Evolutionary conservation across 257 asterid species (phyloP), one percentile per base, ranked within the genome.

Genomic region (Osmanthus fragrans): DNA sequence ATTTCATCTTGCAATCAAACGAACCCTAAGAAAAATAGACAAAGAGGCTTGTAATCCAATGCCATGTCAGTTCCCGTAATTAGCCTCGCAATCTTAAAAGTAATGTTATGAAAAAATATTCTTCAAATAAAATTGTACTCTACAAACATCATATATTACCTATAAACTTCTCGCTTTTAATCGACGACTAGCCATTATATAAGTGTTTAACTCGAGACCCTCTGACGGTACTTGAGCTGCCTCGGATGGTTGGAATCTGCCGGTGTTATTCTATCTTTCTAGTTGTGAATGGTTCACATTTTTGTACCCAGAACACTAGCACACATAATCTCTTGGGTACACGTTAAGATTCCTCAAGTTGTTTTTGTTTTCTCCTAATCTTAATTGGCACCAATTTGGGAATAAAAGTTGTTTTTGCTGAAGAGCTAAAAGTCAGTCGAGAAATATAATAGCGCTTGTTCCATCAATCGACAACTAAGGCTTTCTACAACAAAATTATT

Each of bases 1-100:
- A n/a, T n/a, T n/a, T n/a, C n/a, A n/a, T n/a, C n/a, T n/a, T n/a
- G n/a, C n/a, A n/a, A n/a, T n/a, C n/a, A n/a, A n/a, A n/a, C n/a
- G n/a, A n/a, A n/a, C n/a, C n/a, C 6, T 27, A 39, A 72, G 37
- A 72, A 4, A 39, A 42, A 58, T 7, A 51, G 5, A 70, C 1
- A 32, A 56, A 69, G 70, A 68, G 81, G 80, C 80, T 80, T 81
- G 73, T 63, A 64, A 40, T 33, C 79, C 86, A 37, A 87, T 71
- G 85, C 63, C 70, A 76, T 73, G 81, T 75, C 76, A 73, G 68
- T 70, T 77, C 16, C 69, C 45, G 49, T 47, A 80, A 39, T 33
- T 19, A 30, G 25, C 63, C 63, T 51, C 21, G 63, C 19, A 5
- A 51, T 4, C 23, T 58, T n/a, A 58, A 58, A 30, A 60, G 9